A percentile compares a stretch with the other conserved stretches of the same genome.
Evolutionary conservation across 2,329 filamentous ascomycete species (phyloP).

Genomic region (Fusarium pseudoanthophilum): DNA sequence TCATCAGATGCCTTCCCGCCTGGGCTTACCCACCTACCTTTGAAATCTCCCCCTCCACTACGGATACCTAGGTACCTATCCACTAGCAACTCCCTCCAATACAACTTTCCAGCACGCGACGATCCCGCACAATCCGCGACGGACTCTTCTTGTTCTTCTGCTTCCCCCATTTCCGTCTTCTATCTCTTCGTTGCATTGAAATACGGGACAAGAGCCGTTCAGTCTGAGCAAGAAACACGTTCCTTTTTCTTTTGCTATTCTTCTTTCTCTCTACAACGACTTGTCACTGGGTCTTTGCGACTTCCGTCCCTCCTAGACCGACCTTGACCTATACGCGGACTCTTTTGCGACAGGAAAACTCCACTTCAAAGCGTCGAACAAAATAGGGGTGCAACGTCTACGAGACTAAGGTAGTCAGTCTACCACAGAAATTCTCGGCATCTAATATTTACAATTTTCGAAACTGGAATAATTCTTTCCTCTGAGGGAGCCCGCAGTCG

Average conservation of each 20-base stretch:
- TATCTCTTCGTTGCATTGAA: neutral
- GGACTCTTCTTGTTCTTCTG: neutral
- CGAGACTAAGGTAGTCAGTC: neutral
- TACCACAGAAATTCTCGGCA: conserved; percentile 6
- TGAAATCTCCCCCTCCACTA: conserved; percentile 6
- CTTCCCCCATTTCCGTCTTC: neutral
- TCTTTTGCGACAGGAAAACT: conserved; percentile 18
- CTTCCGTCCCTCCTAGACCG: neutral
- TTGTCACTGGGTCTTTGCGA: neutral
- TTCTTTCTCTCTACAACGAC: neutral
- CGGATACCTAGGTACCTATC: neutral
- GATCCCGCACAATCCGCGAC: conserved; percentile 37
- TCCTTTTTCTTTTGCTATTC: conserved; percentile 4
- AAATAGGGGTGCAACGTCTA: conserved; percentile 33
- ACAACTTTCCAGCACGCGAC: conserved; percentile 27
- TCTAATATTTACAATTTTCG: neutral
- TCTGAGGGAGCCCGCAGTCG: neutral
- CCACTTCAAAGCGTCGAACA: conserved; percentile 16
- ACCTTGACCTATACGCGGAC: neutral
- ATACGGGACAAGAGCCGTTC: neutral
- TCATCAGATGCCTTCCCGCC: conserved; percentile 15
- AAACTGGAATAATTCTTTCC: neutral
- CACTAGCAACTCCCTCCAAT: conserved; percentile 34
- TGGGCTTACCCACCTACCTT: conserved; percentile 25
- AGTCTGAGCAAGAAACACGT: neutral